Base-by-base conservation (phyloP, 2,329 filamentous ascomycete species). In the Leptographium radiaticola region DNA sequence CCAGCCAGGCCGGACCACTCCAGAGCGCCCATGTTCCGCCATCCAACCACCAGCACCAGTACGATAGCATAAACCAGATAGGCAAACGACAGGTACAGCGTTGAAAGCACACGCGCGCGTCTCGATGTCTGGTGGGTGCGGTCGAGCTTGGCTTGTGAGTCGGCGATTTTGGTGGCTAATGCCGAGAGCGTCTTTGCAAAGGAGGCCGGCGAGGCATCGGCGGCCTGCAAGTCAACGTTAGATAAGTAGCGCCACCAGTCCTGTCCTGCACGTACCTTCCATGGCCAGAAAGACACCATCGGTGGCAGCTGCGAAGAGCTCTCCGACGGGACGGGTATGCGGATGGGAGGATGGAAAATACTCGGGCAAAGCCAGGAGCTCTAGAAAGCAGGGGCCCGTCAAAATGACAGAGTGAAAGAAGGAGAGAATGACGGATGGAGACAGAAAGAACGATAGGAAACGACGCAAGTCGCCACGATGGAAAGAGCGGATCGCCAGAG, bases 151-250 rank as follows among this genome's bases (percentile, higher is more conserved):
- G 83, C 72, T 62, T 86, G 86, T 2, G 84, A 81, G 58, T 81
- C 78, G 43, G 84, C 76, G 67, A 98, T 96, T 71, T 93, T 95
- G 52, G 75, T 74, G 12, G 90, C 87, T 47, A 98, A 80, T 30
- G 81, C 76, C 11, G 89, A 87, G 34, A 98, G 82, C 2, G 85
- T 82, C 74, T 90, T 96, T 71, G 98, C 93, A 66, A 97, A 98
- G 5, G 85, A 87, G 51, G 89, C 90, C 31, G 93, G 86, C 60
- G 90, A 95, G 65, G 80, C 86, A 66, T 85, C 79, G 64, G 87
- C 79, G 69, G 81, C 80, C 89, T 95, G 63, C 15, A 18, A n/a
- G 43, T 55, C 38, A 48, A 30, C n/a, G 40, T 39, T 46, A n/a
- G 30, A 51, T 13, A 43, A 40, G 11, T 10, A 25, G 25, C 25